A percentile compares a stretch with the other conserved stretches of the same genome.
Evolutionary conservation across 306 rosid genomes (phyloP).

Genomic region (Glycine soja): DNA sequence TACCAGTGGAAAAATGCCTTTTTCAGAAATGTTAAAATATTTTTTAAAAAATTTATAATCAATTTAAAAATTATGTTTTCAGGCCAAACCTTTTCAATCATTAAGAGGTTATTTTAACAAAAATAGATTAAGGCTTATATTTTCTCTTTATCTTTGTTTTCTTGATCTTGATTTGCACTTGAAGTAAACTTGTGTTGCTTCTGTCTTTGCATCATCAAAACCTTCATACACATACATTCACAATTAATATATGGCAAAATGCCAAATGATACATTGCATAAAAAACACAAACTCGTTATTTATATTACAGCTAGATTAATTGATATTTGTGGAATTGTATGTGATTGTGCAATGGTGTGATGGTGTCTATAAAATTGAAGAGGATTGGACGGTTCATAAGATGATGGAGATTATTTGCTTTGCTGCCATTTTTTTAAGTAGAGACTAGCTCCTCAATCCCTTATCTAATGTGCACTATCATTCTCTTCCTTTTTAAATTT

Average conservation of each 20-base stretch:
- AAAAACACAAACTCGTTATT: neutral
- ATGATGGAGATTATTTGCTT: neutral
- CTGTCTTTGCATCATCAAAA: too few species aligned
- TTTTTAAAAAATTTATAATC: too few species aligned
- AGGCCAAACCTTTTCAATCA: too few species aligned
- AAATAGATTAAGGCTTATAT: too few species aligned
- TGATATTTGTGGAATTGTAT: neutral
- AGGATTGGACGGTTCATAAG: neutral
- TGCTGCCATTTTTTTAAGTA: neutral
- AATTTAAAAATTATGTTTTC: too few species aligned
- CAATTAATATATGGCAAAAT: neutral
- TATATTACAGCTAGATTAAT: neutral
- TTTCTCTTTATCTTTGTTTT: too few species aligned
- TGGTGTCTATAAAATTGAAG: neutral
- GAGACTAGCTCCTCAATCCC: neutral
- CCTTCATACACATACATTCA: too few species aligned
- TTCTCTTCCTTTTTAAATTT: neutral
- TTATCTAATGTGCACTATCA: neutral
- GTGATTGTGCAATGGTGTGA: neutral
- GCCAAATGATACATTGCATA: neutral
- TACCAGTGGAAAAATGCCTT: too few species aligned
- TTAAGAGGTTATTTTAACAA: too few species aligned
- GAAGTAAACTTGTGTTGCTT: too few species aligned
- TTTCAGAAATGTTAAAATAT: too few species aligned
- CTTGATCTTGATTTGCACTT: too few species aligned